Conservation (phyloP, 805 yeast species). For the Candida taoyuanica region DNA sequence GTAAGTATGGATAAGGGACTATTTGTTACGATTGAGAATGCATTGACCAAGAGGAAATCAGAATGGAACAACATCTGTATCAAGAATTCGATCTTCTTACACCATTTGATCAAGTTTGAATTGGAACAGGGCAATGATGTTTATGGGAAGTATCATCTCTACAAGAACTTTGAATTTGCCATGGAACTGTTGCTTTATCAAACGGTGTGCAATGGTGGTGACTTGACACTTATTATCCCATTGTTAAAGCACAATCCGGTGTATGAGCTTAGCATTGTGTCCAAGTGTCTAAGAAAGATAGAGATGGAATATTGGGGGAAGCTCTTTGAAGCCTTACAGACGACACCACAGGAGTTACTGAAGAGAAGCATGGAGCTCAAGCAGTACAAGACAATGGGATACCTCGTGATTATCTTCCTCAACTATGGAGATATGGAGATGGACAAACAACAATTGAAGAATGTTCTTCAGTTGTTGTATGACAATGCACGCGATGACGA, state of each 20-base stretch:
- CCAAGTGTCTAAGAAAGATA: slow-evolving; percentile 49
- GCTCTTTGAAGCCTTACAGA: slow-evolving; percentile 35
- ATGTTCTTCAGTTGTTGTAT: slow-evolving; percentile 24
- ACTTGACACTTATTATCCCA: slow-evolving; percentile 16
- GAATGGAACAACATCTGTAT: slow-evolving; percentile 32
- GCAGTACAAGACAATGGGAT: slow-evolving; percentile 44
- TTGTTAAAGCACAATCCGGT: slow-evolving; percentile 23
- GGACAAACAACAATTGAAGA: slow-evolving; percentile 21
- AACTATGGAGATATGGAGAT: slow-evolving; percentile 28
- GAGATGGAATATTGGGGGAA: slow-evolving; percentile 43
- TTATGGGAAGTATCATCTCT: slow-evolving; percentile 28
- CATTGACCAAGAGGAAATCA: slow-evolving; percentile 27
- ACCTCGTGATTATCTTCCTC: slow-evolving; percentile 41
- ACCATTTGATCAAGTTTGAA: slow-evolving; percentile 43
- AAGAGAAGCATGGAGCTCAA: slow-evolving; percentile 34
- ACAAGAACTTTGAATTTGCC: slow-evolving; percentile 37
- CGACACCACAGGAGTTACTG: slow-evolving; percentile 41
- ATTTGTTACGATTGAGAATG: slow-evolving; percentile 39
- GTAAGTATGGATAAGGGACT: slow-evolving; percentile 29
- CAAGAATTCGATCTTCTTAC: slow-evolving; percentile 39
- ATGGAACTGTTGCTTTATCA: slow-evolving; percentile 43
- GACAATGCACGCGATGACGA: slow-evolving; percentile 26
- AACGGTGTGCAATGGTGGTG: slow-evolving; percentile 21
- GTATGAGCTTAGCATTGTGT: slow-evolving; percentile 31
- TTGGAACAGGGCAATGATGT: slow-evolving; percentile 20